phyloP scores from a whole-genome alignment of 78 protist genomes.

The Pigoraptor vietnamica region DNA sequence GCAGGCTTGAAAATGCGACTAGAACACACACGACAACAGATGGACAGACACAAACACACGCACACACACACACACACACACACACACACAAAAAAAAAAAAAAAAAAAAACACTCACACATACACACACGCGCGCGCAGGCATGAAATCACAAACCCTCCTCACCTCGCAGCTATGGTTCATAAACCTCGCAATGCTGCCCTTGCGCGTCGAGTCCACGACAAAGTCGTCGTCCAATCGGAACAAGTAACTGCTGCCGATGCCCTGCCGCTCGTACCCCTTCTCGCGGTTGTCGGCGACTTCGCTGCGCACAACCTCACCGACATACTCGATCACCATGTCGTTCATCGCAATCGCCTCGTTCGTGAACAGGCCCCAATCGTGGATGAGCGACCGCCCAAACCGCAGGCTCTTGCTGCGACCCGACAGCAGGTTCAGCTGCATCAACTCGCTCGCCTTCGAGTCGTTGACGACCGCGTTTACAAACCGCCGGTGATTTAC shows the following conservation, averaged over 20 bases:
- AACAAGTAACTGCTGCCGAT: constrained; percentile 88
- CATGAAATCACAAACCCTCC: background rate
- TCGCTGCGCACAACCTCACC: constrained; percentile 87
- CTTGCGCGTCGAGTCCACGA: constrained; percentile 90
- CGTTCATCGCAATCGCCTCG: constrained; percentile 62
- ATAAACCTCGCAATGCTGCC: constrained; percentile 96
- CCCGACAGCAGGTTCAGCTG: background rate
- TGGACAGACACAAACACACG: no score
- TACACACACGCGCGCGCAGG: background rate
- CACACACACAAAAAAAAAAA: background rate
- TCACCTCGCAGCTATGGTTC: constrained; percentile 95
- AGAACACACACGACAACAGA: no score
- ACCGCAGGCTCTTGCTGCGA: constrained; percentile 4
- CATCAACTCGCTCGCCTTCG: background rate
- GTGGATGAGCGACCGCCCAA: constrained; percentile 71
- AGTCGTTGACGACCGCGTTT: background rate
- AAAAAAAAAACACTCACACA: background rate
- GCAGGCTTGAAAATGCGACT: no score
- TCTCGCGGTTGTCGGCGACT: constrained; percentile 84
- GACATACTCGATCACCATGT: constrained; percentile 93
- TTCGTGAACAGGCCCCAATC: constrained; percentile 80
- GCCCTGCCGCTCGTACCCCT: constrained; percentile 68
- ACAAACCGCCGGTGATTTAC: background rate
- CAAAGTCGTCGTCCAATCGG: constrained; percentile 73
- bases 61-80: no score